These are phyloP conservation scores for Herpetospermum pedunculosum DNA, from an alignment of 306 rosid species.

Conservation along the genomic window DNA sequence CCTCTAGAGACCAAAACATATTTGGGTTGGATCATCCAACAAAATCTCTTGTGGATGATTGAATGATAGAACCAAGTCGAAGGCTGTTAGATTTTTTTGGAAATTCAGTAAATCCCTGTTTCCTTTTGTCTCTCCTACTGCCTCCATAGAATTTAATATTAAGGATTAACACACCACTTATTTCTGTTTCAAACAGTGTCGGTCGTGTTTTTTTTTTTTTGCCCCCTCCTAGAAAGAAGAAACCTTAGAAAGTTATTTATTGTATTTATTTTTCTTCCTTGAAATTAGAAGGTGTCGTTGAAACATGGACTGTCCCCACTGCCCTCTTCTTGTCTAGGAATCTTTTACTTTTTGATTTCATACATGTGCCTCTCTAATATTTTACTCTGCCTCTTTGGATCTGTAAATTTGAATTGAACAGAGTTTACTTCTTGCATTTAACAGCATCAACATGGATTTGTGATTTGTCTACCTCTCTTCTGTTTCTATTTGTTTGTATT, in stretches of 20 bases:
- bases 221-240: conserved; percentile 4
- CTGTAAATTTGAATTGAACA: not conserved
- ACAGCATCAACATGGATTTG: too few species aligned
- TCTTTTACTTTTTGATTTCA: not conserved
- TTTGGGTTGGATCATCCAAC: too few species aligned
- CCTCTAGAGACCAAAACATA: too few species aligned
- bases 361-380: not conserved
- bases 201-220: conserved; percentile 24
- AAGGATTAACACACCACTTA: not conserved
- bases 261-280: not conserved
- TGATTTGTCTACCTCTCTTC: not conserved
- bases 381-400: not conserved
- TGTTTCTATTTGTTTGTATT: not conserved
- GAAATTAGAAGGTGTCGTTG: not conserved
- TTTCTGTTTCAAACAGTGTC: conserved; percentile 24
- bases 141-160: conserved; percentile 14
- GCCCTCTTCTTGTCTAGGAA: conserved; percentile 16
- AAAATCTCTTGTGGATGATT: not conserved
- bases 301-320: conserved; percentile 15
- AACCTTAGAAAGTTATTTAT: not conserved
- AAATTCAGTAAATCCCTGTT: not conserved
- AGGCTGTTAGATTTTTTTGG: not conserved
- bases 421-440: not conserved
- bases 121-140: conserved; percentile 20
- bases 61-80: not conserved